Percentiles rank a stretch among this genome's conserved stretches.
Conservation (phyloP, 2,329 filamentous ascomycete species). For the Colletotrichum coccodes region DNA sequence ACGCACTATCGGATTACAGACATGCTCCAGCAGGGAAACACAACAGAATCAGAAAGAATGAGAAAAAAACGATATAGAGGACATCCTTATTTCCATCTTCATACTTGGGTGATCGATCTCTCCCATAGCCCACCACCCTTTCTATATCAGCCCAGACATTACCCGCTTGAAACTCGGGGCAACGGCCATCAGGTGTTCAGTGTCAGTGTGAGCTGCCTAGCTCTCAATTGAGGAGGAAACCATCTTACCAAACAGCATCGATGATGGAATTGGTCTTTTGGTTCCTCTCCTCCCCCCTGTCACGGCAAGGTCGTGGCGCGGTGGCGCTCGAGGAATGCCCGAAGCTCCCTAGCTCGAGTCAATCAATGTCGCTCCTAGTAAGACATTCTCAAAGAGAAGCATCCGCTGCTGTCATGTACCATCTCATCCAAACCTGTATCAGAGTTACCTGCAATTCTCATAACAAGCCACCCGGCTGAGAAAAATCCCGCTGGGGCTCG, state of each 20-base stretch:
- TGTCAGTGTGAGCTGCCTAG: not conserved
- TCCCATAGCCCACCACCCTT: not conserved
- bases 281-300: not conserved
- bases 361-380: not conserved
- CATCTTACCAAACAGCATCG: not conserved
- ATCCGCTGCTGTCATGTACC: not conserved
- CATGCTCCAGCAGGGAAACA: not conserved
- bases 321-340: not conserved
- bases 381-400: not conserved
- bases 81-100: not conserved
- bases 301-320: not conserved
- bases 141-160: not conserved
- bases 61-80: not conserved
- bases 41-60: not conserved
- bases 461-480: not conserved
- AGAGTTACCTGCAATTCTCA: not conserved
- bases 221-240: not conserved
- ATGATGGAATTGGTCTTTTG: not conserved
- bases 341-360: not conserved
- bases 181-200: not conserved
- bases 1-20: conserved; percentile 6
- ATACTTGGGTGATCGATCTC: not conserved
- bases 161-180: not conserved
- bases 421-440: not conserved
- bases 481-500: not conserved